Percentiles rank a stretch among this genome's conserved stretches.
These are phyloP conservation scores for Talaromyces stipitatus DNA, from an alignment of 495 filamentous ascomycete species.

Conservation along the genomic window DNA sequence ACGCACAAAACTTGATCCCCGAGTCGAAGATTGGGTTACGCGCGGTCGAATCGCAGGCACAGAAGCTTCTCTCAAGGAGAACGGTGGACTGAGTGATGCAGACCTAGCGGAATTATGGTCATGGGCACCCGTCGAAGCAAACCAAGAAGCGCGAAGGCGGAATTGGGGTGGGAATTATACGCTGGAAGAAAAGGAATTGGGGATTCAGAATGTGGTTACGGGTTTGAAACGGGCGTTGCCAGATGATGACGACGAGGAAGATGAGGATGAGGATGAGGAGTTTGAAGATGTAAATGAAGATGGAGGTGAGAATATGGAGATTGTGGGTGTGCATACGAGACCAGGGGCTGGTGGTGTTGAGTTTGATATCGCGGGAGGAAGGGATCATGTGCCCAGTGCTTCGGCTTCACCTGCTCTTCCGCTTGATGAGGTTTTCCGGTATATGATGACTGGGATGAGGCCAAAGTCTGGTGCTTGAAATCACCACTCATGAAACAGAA, in stretches of 20 bases:
- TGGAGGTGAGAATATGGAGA: constrained; percentile 28
- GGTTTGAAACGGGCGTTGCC: constrained; percentile 52
- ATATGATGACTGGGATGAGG: constrained; percentile 45
- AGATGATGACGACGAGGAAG: constrained; percentile 46
- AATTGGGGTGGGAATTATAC: constrained; percentile 60
- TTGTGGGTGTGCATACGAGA: constrained; percentile 32
- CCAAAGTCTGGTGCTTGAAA: constrained; percentile 13
- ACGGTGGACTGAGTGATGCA: constrained; percentile 23
- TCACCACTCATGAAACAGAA: too few relatives aligned
- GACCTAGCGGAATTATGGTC: constrained; percentile 38
- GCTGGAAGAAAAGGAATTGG: constrained; percentile 56
- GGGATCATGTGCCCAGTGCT: constrained; percentile 15
- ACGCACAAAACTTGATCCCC: constrained; percentile 74
- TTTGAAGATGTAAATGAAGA: constrained; percentile 24
- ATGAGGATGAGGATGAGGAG: constrained; percentile 43
- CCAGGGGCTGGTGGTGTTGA: constrained; percentile 31
- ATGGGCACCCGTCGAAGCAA: constrained; percentile 45
- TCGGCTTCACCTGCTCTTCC: constrained; percentile 28
- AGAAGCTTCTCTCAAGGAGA: constrained; percentile 1
- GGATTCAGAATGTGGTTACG: constrained; percentile 63
- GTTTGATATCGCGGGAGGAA: constrained; percentile 34
- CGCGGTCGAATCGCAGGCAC: constrained; percentile 41
- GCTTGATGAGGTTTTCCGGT: constrained; percentile 45
- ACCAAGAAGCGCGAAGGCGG: constrained; percentile 38
- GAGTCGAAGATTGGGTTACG: constrained; percentile 64